These are phyloP conservation scores for Ustilago nuda DNA, from an alignment of 1,284 basidiomycete genomes.

Conservation along the genomic window DNA sequence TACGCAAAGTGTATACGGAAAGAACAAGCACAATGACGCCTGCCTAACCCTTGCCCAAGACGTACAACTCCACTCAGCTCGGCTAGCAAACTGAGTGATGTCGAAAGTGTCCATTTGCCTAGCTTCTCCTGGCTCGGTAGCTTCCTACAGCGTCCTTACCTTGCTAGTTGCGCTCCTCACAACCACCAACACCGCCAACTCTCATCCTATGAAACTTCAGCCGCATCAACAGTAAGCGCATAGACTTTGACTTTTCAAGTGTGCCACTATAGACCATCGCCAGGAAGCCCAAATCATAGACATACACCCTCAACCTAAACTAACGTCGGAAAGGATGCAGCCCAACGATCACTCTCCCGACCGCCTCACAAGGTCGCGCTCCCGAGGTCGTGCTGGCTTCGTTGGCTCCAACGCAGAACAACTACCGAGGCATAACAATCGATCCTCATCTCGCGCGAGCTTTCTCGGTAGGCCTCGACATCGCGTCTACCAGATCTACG, in stretches of 20 bases:
- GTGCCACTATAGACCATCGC: background rate
- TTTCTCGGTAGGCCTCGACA: conserved; percentile 44
- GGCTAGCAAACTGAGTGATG: background rate
- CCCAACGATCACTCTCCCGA: conserved; percentile 22
- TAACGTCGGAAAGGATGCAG: background rate
- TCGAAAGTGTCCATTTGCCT: background rate
- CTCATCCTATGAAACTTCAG: too few species aligned
- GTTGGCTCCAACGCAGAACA: conserved; percentile 22
- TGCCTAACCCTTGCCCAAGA: background rate
- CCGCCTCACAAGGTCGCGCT: conserved; percentile 21
- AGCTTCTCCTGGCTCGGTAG: background rate
- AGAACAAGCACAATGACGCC: background rate
- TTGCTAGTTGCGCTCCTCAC: background rate
- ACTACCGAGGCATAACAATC: conserved; percentile 15
- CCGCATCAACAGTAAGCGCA: background rate
- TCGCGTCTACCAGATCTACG: conserved; percentile 42
- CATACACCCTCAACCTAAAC: conserved; percentile 1
- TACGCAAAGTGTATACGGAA: too few species aligned
- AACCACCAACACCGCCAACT: background rate
- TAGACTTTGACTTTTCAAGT: background rate
- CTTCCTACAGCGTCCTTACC: background rate
- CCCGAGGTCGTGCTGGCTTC: conserved; percentile 30
- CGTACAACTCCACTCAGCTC: background rate
- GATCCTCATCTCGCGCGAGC: conserved; percentile 42
- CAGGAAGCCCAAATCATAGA: background rate